A percentile compares a stretch with the other conserved stretches of the same genome.
These are phyloP conservation scores for Tripterygium wilfordii DNA, from an alignment of 177 flowering plant genomes.

Conservation along the genomic window DNA sequence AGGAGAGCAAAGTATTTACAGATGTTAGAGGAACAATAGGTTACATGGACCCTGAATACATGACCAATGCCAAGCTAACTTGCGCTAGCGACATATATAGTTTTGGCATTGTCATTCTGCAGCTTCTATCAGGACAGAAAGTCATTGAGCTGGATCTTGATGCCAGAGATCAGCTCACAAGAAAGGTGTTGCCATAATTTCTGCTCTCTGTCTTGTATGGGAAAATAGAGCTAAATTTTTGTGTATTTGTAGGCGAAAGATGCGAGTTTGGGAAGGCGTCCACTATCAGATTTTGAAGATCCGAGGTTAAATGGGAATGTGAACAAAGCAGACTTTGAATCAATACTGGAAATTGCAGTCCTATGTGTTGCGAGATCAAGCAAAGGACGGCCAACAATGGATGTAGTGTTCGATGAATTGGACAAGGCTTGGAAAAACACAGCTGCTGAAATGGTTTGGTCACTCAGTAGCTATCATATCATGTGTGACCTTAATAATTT, in stretches of 20 bases:
- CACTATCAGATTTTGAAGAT: constrained; percentile 54
- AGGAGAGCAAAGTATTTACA: constrained; percentile 71
- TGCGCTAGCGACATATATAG: constrained; percentile 72
- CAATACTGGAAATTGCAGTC: constrained; percentile 59
- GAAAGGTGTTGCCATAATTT: too few species aligned
- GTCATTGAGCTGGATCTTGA: constrained; percentile 63
- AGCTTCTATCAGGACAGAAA: constrained; percentile 62
- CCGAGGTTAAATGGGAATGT: constrained; percentile 45
- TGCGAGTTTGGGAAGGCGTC: constrained; percentile 43
- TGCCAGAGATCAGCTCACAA: constrained; percentile 62
- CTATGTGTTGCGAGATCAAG: constrained; percentile 65
- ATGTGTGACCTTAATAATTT: too few species aligned
- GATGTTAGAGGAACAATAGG: constrained; percentile 77
- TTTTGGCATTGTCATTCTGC: constrained; percentile 63
- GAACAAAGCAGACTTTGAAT: constrained; percentile 36
- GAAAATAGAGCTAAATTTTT: background rate
- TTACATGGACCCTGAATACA: constrained; percentile 80
- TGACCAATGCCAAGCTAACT: constrained; percentile 69
- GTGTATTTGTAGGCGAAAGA: constrained; percentile 56
- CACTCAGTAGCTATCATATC: too few species aligned
- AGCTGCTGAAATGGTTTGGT: constrained; percentile 22
- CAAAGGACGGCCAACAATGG: constrained; percentile 60
- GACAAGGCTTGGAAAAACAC: constrained; percentile 54
- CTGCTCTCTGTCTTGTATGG: background rate
- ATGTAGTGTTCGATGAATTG: constrained; percentile 40